A percentile compares a stretch with the other conserved stretches of the same genome.
Conservation (phyloP, 805 yeast genomes). For the Cephaloascus albidus region DNA sequence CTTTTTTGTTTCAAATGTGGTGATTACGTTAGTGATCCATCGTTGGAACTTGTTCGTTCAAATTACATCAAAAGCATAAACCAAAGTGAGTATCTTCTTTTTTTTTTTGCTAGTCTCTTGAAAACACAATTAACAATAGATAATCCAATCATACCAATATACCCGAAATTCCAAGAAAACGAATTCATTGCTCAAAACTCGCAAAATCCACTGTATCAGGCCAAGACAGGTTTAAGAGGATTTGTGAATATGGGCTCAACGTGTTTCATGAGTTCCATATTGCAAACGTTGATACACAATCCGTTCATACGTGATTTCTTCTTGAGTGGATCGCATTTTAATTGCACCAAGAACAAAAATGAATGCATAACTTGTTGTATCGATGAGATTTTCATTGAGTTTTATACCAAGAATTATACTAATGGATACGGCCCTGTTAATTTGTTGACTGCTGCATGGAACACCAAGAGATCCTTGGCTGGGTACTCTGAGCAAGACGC, state of each 20-base stretch:
- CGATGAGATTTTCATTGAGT: constrained; percentile 67
- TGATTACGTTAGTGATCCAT: constrained; percentile 56
- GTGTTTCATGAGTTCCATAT: constrained; percentile 90
- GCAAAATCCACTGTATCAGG: constrained; percentile 36
- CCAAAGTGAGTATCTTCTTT: not conserved
- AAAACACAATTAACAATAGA: not conserved
- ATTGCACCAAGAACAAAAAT: constrained; percentile 30
- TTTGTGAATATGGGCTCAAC: constrained; percentile 94
- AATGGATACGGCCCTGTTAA: constrained; percentile 78
- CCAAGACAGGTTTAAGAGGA: constrained; percentile 78
- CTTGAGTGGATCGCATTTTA: constrained; percentile 62
- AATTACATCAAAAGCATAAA: constrained; percentile 1
- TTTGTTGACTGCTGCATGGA: constrained; percentile 80
- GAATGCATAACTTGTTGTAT: constrained; percentile 80
- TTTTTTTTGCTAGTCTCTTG: too few species aligned
- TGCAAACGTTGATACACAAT: constrained; percentile 85
- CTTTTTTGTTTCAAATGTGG: constrained; percentile 75
- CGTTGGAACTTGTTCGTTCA: constrained; percentile 42
- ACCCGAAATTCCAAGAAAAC: not conserved
- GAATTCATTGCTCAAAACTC: constrained; percentile 17
- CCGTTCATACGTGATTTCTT: constrained; percentile 77
- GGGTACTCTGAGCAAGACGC: constrained; percentile 98
- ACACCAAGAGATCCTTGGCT: constrained; percentile 72
- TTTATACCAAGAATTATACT: constrained; percentile 53
- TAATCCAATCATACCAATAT: not conserved